Conservation (phyloP, 2,329 filamentous ascomycete genomes). For the Drechslerella coelobrocha region DNA sequence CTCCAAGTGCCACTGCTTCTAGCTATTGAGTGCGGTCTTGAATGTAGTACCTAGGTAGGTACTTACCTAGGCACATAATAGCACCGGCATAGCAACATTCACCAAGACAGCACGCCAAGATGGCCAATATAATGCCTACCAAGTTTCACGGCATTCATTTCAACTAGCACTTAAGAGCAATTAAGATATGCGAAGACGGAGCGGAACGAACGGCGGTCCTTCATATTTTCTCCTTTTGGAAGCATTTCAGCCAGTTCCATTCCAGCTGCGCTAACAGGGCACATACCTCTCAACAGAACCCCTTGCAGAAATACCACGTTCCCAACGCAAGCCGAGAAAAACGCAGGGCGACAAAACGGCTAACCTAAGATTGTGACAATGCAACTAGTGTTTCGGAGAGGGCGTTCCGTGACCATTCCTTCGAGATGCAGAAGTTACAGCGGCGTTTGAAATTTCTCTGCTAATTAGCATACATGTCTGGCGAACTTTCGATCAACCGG, state of each 20-base stretch:
- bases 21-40: background rate
- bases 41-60: background rate
- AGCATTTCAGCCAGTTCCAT: conserved; percentile 35
- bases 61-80: too few species aligned
- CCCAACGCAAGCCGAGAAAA: conserved; percentile 41
- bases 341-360: background rate
- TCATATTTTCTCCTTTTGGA: conserved; percentile 14
- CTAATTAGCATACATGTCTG: too few species aligned
- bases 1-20: background rate
- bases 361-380: too few species aligned
- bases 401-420: too few species aligned
- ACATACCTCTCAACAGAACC: conserved; percentile 17
- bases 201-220: background rate
- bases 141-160: background rate
- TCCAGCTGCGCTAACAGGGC: conserved; percentile 15
- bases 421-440: too few species aligned
- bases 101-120: too few species aligned
- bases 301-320: conserved; percentile 47
- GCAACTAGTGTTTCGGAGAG: too few species aligned
- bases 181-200: conserved; percentile 9
- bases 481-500: too few species aligned
- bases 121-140: background rate
- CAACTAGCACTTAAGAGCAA: background rate
- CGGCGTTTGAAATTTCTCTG: too few species aligned
- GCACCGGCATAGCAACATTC: too few species aligned